Evolutionary conservation across 441 rosid genomes (phyloP), one percentile per base, ranked within the genome.

Genomic region (Pelargonium myrrhifolium): DNA sequence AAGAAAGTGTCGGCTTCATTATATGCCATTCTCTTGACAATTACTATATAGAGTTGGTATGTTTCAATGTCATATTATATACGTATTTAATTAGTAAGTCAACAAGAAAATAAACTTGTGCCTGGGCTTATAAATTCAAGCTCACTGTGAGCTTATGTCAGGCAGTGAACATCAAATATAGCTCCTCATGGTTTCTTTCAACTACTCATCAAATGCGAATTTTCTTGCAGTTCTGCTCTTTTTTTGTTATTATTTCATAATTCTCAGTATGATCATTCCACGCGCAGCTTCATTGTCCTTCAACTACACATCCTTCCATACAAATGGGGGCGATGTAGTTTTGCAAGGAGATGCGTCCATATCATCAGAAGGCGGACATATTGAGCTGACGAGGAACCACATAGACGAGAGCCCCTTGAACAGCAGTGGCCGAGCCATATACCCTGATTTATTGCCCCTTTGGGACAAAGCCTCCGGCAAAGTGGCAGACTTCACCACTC

Each of bases 401-500:
- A 17, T 15, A 15, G 56, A 51, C 21, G 17, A 51, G 20, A 45
- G 4, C 51, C 15, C 15, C 5, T n/a, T 45, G 51, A 45, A 10
- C 51, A 45, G 51, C 51, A 45, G 51, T n/a, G 51, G 51, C 51
- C 51, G 51, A n/a, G 51, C 51, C 17, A 45, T 45, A 45, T 45
- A 45, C 51, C 15, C 51, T 3, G 1, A 11, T 11, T 45, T 45
- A 2, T 4, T 81, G 47, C 81, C 66, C 17, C 78, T 75, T 0
- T 83, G 78, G 75, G 79, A 71, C 64, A 45, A 66, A 6, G 53
- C 77, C 49, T 72, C 81, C 0, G 70, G 65, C 0, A 68, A 68
- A 17, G 68, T 69, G 11, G 72, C 75, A 0, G 77, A 74, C 62
- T 78, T 83, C 66, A 61, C 70, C 20, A 74, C 79, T 4, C 74